phyloP scores from a whole-genome alignment of 352 stramenopile species.

The Globisporangium recalcitrans region DNA sequence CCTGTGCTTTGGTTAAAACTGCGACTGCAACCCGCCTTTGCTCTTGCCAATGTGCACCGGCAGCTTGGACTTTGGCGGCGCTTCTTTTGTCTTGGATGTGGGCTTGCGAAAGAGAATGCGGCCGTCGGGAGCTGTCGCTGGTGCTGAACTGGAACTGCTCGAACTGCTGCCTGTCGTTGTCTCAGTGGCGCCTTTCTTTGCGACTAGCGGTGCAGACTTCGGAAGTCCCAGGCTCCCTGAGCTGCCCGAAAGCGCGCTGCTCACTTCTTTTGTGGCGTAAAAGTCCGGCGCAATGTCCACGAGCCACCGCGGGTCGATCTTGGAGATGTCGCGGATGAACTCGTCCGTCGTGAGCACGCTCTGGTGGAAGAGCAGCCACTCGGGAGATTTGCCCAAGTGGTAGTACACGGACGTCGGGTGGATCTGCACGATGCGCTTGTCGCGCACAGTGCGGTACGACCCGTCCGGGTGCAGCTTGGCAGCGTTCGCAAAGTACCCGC shows the following conservation, averaged over 20 bases:
- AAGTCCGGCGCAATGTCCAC: slow-evolving; percentile 63
- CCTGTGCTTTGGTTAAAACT: slow-evolving; percentile 35
- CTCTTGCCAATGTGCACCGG: slow-evolving; percentile 80
- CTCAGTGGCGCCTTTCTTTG: slow-evolving; percentile 12
- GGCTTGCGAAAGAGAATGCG: slow-evolving; percentile 79
- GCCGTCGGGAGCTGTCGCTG: slow-evolving; percentile 28
- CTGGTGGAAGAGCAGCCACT: slow-evolving; percentile 99
- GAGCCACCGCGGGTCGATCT: slow-evolving; percentile 74
- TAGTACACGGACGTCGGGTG: slow-evolving; percentile 77
- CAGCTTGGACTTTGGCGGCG: slow-evolving; percentile 32
- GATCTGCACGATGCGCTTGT: slow-evolving; percentile 64
- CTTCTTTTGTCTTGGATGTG: slow-evolving; percentile 20
- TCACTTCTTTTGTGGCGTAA: slow-evolving; percentile 70
- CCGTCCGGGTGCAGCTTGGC: slow-evolving; percentile 92
- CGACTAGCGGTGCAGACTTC: slow-evolving; percentile 21
- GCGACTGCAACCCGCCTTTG: slow-evolving; percentile 70
- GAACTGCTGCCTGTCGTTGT: background rate
- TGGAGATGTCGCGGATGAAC: slow-evolving; percentile 75
- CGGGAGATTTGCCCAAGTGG: slow-evolving; percentile 79
- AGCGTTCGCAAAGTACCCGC: slow-evolving; percentile 93
- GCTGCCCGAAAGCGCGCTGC: slow-evolving; percentile 50
- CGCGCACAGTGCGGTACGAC: slow-evolving; percentile 58
- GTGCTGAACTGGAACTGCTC: slow-evolving; percentile 5
- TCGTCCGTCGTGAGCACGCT: slow-evolving; percentile 98
- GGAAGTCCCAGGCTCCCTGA: slow-evolving; percentile 64